Evolutionary conservation across 1,284 basidiomycete genomes (phyloP), one percentile per base, ranked within the genome.

Genomic region (Somion occarium): DNA sequence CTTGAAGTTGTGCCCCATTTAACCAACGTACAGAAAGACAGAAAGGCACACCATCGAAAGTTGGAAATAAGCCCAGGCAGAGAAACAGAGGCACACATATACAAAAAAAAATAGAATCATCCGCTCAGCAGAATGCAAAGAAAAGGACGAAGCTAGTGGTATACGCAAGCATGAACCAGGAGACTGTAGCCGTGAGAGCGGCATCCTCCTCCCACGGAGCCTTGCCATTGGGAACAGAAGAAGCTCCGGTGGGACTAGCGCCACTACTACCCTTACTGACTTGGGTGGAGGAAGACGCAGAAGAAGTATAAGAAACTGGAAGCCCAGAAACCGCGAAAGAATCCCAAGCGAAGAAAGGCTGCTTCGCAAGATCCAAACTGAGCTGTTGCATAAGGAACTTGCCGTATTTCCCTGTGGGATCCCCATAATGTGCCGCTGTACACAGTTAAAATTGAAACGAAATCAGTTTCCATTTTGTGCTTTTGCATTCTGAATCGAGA

Each of bases 261-360:
- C 9, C 39, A 7, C 7, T 15, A 15, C 30, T 34, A 34, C 9
- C 22, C 11, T 26, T 26, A 44, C 12, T 34, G 7, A 15, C 30
- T 7, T 7, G 15, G 7, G 30, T 34, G 7, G 7, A 7, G 15
- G 15, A 7, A 34, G 30, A 34, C 7, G 7, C 15, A 7, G 30
- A 7, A 7, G 30, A 7, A 44, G 7, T 22, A 22, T 12, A 23
- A 37, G 45, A 11, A 18, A 26, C 18, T n/a, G 27, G 24, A 37
- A 47, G 25, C 27, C 22, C 27, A 47, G 45, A 18, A 5, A 38
- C 26, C 15, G n/a, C 5, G 27, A 47, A n/a, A 20, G 15, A 5
- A 58, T 78, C 69, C 75, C 76, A 81, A 50, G 82, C 63, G 63
- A 79, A 80, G 57, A 69, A 76, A 24, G 77, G 71, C 52, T 79